Evolutionary conservation across 2,329 filamentous ascomycete species (phyloP).

Genomic region (Aspergillus sojae): DNA sequence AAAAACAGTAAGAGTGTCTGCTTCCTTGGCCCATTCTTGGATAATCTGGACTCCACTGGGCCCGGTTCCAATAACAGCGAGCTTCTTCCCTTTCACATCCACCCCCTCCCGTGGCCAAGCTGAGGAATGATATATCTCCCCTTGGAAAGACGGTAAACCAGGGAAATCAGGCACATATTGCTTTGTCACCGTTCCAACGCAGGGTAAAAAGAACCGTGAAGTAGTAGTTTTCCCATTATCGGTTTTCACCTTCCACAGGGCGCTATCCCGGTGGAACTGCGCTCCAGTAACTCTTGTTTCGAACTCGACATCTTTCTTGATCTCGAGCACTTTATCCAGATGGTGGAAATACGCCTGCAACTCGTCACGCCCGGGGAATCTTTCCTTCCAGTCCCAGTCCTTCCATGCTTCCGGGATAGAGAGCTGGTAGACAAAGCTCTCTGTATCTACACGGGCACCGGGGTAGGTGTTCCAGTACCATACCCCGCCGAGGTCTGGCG

Average conservation of each 20-base stretch:
- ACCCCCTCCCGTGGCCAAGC: conserved; percentile 54
- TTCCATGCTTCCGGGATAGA: conserved; percentile 49
- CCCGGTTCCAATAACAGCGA: conserved; percentile 59
- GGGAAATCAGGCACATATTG: conserved; percentile 44
- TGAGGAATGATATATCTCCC: conserved; percentile 57
- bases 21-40: conserved; percentile 59
- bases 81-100: conserved; percentile 51
- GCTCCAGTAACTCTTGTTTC: conserved; percentile 46
- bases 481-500: conserved; percentile 8
- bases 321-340: conserved; percentile 45
- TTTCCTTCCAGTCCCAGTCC: conserved; percentile 46
- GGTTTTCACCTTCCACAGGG: conserved; percentile 50
- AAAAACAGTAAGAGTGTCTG: conserved; percentile 54
- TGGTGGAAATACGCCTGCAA: conserved; percentile 51
- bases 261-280: conserved; percentile 38
- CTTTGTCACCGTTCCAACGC: conserved; percentile 50
- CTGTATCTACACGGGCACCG: conserved; percentile 9
- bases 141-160: conserved; percentile 50
- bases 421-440: conserved; percentile 11
- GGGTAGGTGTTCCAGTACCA: conserved; percentile 17
- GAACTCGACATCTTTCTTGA: conserved; percentile 51
- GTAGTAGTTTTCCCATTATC: conserved; percentile 41
- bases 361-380: conserved; percentile 36
- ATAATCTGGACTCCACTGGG: conserved; percentile 59
- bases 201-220: conserved; percentile 49